These are phyloP conservation scores for Proliferodiscus dingleyae DNA, from an alignment of 2,329 filamentous ascomycete genomes.

Conservation along the genomic window DNA sequence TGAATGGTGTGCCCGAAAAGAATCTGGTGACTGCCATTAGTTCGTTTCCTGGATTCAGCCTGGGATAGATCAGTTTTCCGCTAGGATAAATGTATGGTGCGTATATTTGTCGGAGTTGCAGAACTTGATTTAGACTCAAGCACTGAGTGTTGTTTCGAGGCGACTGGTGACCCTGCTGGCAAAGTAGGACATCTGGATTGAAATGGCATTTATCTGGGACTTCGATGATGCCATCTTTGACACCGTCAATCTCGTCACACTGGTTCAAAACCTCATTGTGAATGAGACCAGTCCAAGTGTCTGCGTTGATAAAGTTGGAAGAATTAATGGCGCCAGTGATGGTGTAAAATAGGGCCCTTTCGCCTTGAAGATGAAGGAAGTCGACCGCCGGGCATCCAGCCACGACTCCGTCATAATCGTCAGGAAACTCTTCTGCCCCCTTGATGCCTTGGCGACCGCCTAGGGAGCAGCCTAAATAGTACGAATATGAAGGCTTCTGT, in stretches of 20 bases:
- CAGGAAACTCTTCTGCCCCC: too few relatives aligned
- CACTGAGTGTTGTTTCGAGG: constrained; percentile 11
- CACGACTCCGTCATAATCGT: constrained; percentile 26
- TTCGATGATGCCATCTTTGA: constrained; percentile 41
- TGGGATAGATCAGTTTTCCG: constrained; percentile 21
- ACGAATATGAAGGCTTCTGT: too few relatives aligned
- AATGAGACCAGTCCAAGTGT: constrained; percentile 19
- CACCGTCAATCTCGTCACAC: constrained; percentile 46
- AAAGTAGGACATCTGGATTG: constrained; percentile 26
- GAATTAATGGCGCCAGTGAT: constrained; percentile 5
- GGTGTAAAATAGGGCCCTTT: constrained; percentile 1
- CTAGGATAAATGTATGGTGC: constrained; percentile 12
- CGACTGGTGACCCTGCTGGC: constrained; percentile 1
- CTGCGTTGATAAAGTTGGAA: background rate
- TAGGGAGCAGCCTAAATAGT: too few relatives aligned
- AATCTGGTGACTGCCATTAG: constrained; percentile 35
- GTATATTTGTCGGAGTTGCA: constrained; percentile 18
- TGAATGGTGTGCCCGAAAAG: constrained; percentile 29
- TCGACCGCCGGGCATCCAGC: constrained; percentile 34
- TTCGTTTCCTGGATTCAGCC: constrained; percentile 44
- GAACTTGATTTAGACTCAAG: constrained; percentile 15
- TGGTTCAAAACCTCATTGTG: constrained; percentile 39
- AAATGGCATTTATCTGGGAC: constrained; percentile 35
- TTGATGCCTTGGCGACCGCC: too few relatives aligned
- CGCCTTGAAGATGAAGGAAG: constrained; percentile 8